These are phyloP conservation scores for Porcisia hertigi DNA, from an alignment of 208 protist genomes.

Conservation along the genomic window DNA sequence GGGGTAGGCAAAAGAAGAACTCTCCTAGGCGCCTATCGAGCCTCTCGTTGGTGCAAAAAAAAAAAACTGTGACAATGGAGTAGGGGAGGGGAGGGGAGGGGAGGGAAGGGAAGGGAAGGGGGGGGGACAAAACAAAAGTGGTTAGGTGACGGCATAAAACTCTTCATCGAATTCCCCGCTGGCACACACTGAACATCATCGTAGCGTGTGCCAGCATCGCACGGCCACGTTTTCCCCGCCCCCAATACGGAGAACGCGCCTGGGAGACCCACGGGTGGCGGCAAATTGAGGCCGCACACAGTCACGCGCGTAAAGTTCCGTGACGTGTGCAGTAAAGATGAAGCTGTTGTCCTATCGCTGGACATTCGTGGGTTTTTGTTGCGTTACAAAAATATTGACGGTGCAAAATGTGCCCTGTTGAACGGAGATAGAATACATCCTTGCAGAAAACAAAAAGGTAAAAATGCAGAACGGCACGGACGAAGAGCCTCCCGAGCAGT, in stretches of 20 bases:
- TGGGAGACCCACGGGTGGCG: background rate
- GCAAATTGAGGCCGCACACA: too few relatives aligned
- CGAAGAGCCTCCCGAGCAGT: background rate
- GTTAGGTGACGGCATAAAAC: too few relatives aligned
- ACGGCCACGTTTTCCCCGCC: background rate
- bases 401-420: too few relatives aligned
- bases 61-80: background rate
- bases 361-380: too few relatives aligned
- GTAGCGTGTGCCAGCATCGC: background rate
- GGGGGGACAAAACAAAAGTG: too few relatives aligned
- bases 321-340: background rate
- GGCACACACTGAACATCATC: background rate
- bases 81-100: too few relatives aligned
- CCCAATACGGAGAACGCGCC: background rate
- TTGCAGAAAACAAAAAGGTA: background rate
- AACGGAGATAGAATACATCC: background rate
- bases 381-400: background rate
- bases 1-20: background rate
- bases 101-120: too few relatives aligned
- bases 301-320: background rate
- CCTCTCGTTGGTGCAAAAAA: background rate
- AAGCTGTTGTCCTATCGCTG: background rate
- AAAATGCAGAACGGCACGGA: background rate
- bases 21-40: background rate
- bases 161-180: background rate